Evolutionary conservation across 2,329 filamentous ascomycete genomes (phyloP).

Genomic region (Xylariomycetidae sp.): DNA sequence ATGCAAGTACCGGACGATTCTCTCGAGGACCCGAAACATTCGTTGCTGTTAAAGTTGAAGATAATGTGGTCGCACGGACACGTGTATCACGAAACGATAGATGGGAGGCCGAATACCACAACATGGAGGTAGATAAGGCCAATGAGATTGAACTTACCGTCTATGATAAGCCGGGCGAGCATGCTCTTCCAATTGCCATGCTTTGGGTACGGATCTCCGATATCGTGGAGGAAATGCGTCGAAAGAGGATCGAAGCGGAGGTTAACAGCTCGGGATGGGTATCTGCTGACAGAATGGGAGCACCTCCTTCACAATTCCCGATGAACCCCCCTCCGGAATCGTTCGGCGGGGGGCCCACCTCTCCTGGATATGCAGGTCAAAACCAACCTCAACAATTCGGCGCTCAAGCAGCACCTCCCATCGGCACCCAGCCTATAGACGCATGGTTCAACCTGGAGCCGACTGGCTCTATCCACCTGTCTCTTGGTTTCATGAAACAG

Average conservation of each 20-base stretch:
- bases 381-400: constrained; percentile 24
- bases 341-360: constrained; percentile 41
- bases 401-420: constrained; percentile 43
- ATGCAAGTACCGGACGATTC: constrained; percentile 79
- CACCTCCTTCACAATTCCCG: constrained; percentile 52
- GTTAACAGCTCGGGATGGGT: constrained; percentile 95
- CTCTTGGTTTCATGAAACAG: constrained; percentile 88
- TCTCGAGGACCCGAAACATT: constrained; percentile 91
- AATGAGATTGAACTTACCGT: constrained; percentile 98
- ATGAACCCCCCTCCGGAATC: constrained; percentile 46
- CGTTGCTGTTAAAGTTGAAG: constrained; percentile 94
- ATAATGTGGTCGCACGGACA: constrained; percentile 84
- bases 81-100: constrained; percentile 79
- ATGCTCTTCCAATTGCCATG: constrained; percentile 88
- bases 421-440: constrained; percentile 65
- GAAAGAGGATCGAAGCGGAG: constrained; percentile 95
- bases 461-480: constrained; percentile 85
- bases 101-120: constrained; percentile 89
- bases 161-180: constrained; percentile 90
- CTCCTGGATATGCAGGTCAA: constrained; percentile 30
- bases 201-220: constrained; percentile 96
- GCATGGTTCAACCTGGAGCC: constrained; percentile 97
- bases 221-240: constrained; percentile 93
- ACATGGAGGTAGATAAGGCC: constrained; percentile 92
- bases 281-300: constrained; percentile 88